Evolutionary conservation across 2,329 filamentous ascomycete species (phyloP).

Genomic region (Coniochaeta ligniaria): DNA sequence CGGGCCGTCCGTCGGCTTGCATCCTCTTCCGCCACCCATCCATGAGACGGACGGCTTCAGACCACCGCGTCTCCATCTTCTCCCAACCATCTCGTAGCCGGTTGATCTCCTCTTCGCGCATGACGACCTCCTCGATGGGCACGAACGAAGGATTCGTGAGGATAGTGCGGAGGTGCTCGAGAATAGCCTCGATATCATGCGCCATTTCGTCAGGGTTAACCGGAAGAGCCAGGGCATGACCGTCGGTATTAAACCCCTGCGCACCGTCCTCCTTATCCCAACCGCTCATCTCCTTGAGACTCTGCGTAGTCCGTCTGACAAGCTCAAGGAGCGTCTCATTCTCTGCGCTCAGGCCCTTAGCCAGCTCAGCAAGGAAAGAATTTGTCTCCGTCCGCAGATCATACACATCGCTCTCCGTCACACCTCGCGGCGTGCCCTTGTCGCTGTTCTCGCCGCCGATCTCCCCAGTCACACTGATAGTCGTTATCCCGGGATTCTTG

Average conservation of each 20-base stretch:
- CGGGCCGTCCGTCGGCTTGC: constrained; percentile 59
- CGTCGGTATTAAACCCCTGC: constrained; percentile 12
- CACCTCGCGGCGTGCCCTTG: constrained; percentile 12
- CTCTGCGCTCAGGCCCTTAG: constrained; percentile 79
- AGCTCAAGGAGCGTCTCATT: constrained; percentile 76
- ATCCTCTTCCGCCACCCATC: constrained; percentile 86
- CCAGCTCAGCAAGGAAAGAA: constrained; percentile 79
- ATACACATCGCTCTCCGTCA: constrained; percentile 47
- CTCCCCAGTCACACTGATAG: constrained; percentile 51
- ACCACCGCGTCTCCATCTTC: constrained; percentile 87
- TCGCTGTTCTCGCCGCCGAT: constrained; percentile 15
- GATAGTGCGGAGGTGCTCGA: constrained; percentile 75
- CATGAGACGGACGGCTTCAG: constrained; percentile 83
- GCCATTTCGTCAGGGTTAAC: constrained; percentile 58
- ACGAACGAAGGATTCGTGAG: constrained; percentile 96
- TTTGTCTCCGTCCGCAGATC: constrained; percentile 82
- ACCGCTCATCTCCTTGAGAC: constrained; percentile 63
- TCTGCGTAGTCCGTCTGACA: constrained; percentile 63
- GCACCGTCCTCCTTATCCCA: constrained; percentile 29
- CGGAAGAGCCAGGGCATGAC: constrained; percentile 22
- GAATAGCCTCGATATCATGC: constrained; percentile 64
- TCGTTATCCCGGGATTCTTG: constrained; percentile 46
- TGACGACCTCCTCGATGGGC: constrained; percentile 84
- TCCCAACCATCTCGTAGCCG: constrained; percentile 81
- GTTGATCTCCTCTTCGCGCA: constrained; percentile 86